Base-by-base conservation (phyloP, 768 basidiomycete genomes). In the Coprinopsis cinerea region DNA sequence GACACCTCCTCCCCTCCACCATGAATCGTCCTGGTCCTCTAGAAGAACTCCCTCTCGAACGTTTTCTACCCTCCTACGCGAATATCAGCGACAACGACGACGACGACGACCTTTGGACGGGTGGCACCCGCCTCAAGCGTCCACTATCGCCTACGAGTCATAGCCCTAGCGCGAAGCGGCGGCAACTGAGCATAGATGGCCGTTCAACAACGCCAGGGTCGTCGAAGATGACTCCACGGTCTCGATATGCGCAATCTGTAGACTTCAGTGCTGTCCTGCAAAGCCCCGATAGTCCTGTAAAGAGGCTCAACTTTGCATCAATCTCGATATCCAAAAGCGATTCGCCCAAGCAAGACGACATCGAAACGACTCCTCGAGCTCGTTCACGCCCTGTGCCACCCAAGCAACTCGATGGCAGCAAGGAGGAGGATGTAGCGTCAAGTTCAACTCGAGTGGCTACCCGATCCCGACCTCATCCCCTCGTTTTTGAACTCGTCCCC, bases 91-190 rank as follows among this genome's bases (percentile, higher is more conserved):
- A n/a, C n/a, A n/a, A n/a, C n/a, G n/a, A n/a, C n/a, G n/a, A n/a
- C n/a, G n/a, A n/a, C n/a, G n/a, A n/a, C n/a, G n/a, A n/a, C n/a
- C n/a, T n/a, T n/a, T n/a, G n/a, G n/a, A n/a, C 68, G 18, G 7
- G 7, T 40, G 10, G 15, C 44, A 27, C n/a, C 44, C 11, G 15
- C 26, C 44, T 45, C 63, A 87, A 87, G 67, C 81, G 85, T 23
- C 75, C 83, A 36, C 67, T 75, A 57, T 84, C 84, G 23, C 82
- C 85, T 1, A 74, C 71, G 24, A 69, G 73, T 13, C 65, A 60
- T 20, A 65, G 74, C 39, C 75, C 74, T 58, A 85, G 78, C 56
- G 82, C 85, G 24, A 88, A 88, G 60, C 80, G 85, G 44, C 79
- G 85, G 47, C 76, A 86, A 43, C 69, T 85, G 53, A 70, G 68